These are phyloP conservation scores for Suillus tomentosus DNA, from an alignment of 768 basidiomycete genomes.

Conservation along the genomic window DNA sequence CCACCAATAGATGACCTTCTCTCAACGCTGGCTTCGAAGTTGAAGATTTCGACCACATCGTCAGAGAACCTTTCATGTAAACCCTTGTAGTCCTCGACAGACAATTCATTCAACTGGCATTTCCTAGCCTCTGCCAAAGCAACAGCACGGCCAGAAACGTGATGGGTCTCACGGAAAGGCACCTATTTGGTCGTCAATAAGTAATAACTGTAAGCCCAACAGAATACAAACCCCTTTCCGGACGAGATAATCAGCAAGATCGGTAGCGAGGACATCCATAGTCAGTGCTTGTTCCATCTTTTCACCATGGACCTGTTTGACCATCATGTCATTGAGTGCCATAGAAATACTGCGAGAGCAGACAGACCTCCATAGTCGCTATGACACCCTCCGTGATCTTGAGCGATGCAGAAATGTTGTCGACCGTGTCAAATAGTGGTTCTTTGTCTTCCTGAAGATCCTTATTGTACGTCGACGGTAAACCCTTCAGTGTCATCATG, in stretches of 20 bases:
- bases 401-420: constrained; percentile 85
- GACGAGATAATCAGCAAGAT: constrained; percentile 97
- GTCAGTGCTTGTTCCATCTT: constrained; percentile 92
- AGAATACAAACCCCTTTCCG: constrained; percentile 84
- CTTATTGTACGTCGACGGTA: constrained; percentile 99
- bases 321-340: constrained; percentile 1
- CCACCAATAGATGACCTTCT: constrained; percentile 91
- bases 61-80: constrained; percentile 78
- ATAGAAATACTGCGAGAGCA: background rate
- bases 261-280: constrained; percentile 98
- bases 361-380: constrained; percentile 78
- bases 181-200: constrained; percentile 51
- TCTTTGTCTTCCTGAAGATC: constrained; percentile 99
- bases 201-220: constrained; percentile 10
- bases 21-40: constrained; percentile 96
- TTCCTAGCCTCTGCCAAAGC: constrained; percentile 86
- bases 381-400: constrained; percentile 95
- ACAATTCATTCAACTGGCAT: constrained; percentile 80
- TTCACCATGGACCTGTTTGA: constrained; percentile 73
- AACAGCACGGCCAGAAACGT: constrained; percentile 95
- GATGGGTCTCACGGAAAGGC: constrained; percentile 98
- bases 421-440: constrained; percentile 91
- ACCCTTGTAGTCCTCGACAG: constrained; percentile 74
- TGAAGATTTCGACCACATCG: constrained; percentile 83
- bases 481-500: constrained; percentile 94